Percentiles rank a stretch among this genome's conserved stretches.
phyloP scores from a whole-genome alignment of 1,284 basidiomycete species.

The Marasmius fiardii region DNA sequence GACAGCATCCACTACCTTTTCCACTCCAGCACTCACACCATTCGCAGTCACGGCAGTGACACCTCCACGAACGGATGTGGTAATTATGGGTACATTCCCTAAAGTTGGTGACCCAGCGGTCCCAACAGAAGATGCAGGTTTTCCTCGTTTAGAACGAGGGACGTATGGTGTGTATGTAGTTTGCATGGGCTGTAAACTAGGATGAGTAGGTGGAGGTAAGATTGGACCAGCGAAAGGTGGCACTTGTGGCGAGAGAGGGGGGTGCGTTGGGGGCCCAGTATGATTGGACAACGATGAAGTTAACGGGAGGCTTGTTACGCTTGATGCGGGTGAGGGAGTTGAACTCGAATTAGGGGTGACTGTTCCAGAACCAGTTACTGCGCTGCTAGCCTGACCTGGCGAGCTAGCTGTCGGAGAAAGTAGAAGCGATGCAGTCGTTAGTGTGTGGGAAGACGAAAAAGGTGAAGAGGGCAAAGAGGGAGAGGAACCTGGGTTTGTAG shows the following conservation, averaged over 20 bases:
- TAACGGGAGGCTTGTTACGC: slow-evolving; percentile 5
- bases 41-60: slow-evolving; percentile 59
- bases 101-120: slow-evolving; percentile 26
- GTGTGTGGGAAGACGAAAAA: slow-evolving; percentile 6
- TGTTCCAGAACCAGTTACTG: neutral
- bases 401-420: slow-evolving; percentile 12
- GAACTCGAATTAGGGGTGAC: slow-evolving; percentile 3
- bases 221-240: slow-evolving; percentile 10
- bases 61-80: slow-evolving; percentile 73
- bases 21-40: slow-evolving; percentile 4
- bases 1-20: neutral
- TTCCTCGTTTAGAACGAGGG: slow-evolving; percentile 54
- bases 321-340: slow-evolving; percentile 8
- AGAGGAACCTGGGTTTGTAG: slow-evolving; percentile 16
- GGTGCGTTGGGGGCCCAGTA: slow-evolving; percentile 16
- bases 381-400: neutral
- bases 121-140: slow-evolving; percentile 25
- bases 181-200: slow-evolving; percentile 35
- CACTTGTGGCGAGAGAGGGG: slow-evolving; percentile 31
- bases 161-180: slow-evolving; percentile 83
- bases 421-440: slow-evolving; percentile 12
- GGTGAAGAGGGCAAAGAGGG: slow-evolving; percentile 18
- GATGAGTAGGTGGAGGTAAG: slow-evolving; percentile 15
- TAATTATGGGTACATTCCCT: slow-evolving; percentile 56
- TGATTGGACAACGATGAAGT: slow-evolving; percentile 15